phyloP scores from a whole-genome alignment of 2,329 filamentous ascomycete genomes.

The Trematosphaeria pertusa region DNA sequence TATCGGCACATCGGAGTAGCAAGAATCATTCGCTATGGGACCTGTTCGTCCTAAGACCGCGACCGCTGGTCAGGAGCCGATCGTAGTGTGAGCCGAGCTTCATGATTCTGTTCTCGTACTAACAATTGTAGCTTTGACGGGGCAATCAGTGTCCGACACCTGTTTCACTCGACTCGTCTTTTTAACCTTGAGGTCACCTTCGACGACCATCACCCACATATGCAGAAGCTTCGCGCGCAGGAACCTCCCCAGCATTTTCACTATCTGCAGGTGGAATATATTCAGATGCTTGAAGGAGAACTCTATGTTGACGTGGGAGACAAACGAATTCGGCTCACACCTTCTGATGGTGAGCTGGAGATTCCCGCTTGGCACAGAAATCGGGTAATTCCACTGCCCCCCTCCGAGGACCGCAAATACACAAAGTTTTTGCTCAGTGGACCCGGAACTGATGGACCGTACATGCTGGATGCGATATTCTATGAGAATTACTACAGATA shows the following conservation, averaged over 20 bases:
- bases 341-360: conserved; percentile 29
- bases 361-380: conserved; percentile 2
- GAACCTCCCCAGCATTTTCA: conserved; percentile 39
- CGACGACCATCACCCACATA: conserved; percentile 11
- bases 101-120: no score
- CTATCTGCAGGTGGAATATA: conserved; percentile 36
- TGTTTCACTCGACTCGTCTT: conserved; percentile 4
- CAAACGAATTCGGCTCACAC: conserved; percentile 16
- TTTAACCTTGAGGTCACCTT: conserved; percentile 13
- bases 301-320: conserved; percentile 36
- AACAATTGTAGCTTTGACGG: no score
- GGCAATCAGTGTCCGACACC: background rate
- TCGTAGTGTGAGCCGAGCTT: no score
- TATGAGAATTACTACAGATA: conserved; percentile 46
- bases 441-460: conserved; percentile 26
- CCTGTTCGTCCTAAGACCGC: conserved; percentile 6
- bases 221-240: conserved; percentile 7
- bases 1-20: no score
- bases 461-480: conserved; percentile 37
- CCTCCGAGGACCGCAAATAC: background rate
- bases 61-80: conserved; percentile 3
- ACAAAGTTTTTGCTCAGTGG: conserved; percentile 23
- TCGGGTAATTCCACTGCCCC: conserved; percentile 1
- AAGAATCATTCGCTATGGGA: no score
- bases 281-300: conserved; percentile 30